Percentiles rank a stretch among this genome's conserved stretches.
phyloP scores from a whole-genome alignment of 345 rosid species.

The Brassica napus region DNA sequence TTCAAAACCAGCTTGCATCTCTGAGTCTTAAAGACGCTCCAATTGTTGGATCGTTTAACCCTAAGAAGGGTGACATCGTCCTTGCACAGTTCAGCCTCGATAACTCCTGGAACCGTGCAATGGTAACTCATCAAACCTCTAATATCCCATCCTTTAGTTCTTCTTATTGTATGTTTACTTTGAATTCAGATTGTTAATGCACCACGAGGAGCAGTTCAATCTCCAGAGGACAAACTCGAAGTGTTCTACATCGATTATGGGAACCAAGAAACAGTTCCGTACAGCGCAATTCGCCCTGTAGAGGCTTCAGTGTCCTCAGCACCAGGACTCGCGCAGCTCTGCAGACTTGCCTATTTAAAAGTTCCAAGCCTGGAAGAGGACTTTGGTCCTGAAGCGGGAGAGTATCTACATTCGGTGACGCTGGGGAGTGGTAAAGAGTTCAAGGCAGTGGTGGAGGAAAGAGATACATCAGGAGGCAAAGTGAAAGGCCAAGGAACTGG shows the following conservation, averaged over 20 bases:
- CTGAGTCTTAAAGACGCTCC: slow-evolving; percentile 77
- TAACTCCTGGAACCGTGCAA: slow-evolving; percentile 97
- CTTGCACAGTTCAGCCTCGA: slow-evolving; percentile 96
- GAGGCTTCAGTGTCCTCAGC: slow-evolving; percentile 72
- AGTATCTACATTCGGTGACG: slow-evolving; percentile 63
- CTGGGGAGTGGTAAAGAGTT: slow-evolving; percentile 69
- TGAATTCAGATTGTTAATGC: slow-evolving; percentile 71
- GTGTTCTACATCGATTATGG: slow-evolving; percentile 96
- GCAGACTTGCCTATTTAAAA: slow-evolving; percentile 87
- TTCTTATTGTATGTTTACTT: slow-evolving; percentile 6
- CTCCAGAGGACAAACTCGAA: slow-evolving; percentile 74
- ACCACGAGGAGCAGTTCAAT: slow-evolving; percentile 73
- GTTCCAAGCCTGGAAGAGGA: slow-evolving; percentile 87
- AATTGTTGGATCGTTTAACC: slow-evolving; percentile 78
- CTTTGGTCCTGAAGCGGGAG: slow-evolving; percentile 83
- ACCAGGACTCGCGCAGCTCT: slow-evolving; percentile 86
- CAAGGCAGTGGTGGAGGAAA: slow-evolving; percentile 75
- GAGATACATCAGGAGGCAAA: slow-evolving; percentile 86
- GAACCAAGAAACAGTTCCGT: slow-evolving; percentile 83
- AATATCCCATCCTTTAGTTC: not conserved
- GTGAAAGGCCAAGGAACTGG: slow-evolving; percentile 96
- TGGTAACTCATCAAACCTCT: slow-evolving; percentile 55
- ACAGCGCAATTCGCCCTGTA: slow-evolving; percentile 67
- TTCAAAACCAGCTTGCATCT: slow-evolving; percentile 78
- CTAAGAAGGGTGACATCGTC: slow-evolving; percentile 84